Evolutionary conservation across 1,139 yeast genomes (phyloP), one percentile per base, ranked within the genome.

Genomic region (Taphrina communis): DNA sequence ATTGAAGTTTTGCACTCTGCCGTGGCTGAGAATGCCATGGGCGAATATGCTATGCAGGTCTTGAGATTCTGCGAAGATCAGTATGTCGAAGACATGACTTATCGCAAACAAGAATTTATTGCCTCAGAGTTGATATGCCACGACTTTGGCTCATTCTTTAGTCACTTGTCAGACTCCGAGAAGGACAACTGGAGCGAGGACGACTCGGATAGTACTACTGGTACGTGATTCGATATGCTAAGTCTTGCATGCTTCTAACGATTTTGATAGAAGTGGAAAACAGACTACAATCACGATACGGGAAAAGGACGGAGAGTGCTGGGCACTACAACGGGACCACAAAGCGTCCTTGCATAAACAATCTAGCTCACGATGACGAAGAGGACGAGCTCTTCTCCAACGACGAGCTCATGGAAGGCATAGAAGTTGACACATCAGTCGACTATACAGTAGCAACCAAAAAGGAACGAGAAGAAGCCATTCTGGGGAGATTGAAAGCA

Each of bases 21-120:
- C 21, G 53, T 50, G 36, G 36, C 53, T n/a, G 53, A 50, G 36
- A 50, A 50, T 50, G 53, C 31, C n/a, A 21, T 50, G 6, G 53
- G 36, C 19, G 36, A 9, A 11, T 50, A 50, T n/a, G 53, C 53
- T 31, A 50, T 50, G 11, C 31, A 25, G 21, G 36, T 50, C 6
- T 21, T 50, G 36, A 25, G 19, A 1, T 50, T 21, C n/a, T 50
- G 53, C 36, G 53, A 50, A 35, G 36, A 50, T 21, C 53, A 21
- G 36, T 50, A 50, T 25, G 53, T 50, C 36, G 53, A 50, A 25
- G 21, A 50, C n/a, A 17, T 7, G 19, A 50, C 36, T 11, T 8
- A 9, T 50, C 31, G 53, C 12, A 50, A 50, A n/a, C 31, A 21
- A 50, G 53, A 50, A 21, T 25, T 50, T 1, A 35, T 25, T 11